Base-by-base conservation (phyloP, 2,329 filamentous ascomycete species). In the Talaromyces piceae region DNA sequence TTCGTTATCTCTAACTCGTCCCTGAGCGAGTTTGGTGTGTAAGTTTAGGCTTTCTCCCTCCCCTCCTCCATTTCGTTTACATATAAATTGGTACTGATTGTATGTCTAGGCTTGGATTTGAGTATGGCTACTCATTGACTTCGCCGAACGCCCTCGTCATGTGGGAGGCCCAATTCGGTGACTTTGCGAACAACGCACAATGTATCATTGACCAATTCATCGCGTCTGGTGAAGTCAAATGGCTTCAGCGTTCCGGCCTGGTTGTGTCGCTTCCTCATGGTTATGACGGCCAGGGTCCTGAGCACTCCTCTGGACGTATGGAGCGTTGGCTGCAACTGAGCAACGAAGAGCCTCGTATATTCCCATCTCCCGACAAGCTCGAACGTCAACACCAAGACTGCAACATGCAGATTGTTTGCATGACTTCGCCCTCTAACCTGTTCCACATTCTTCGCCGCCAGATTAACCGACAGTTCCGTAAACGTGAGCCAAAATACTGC, bases 101-200 rank as follows among this genome's bases (percentile, higher is more conserved):
- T 77, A 84, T 70, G 81, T 80, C 50, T 78, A 87, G 83, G 55
- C 87, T 98, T 56, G 93, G 93, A 49, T 98, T 98, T 69, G 93
- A 98, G 73, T 98, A 98, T 65, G 93, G 93, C 55, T 98, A 98
- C 78, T 98, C 93, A 3, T 77, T 98, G 55, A 95, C 91, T 25
- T 97, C 93, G 26, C 93, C 93, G 52, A 95, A 96, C 67, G 91
- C 93, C 31, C 82, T 98, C 23, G 91, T 98, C 62, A 95, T 98
- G 84, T 98, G 93, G 93, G 93, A 98, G 76, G 93, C 93, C 31
- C 93, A 98, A 73, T 98, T 98, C 65, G 93, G 93, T 78, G 93
- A 98, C 73, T 98, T 98, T 65, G 93, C 93, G 79, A 98, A 98
- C 81, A 98, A 96, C 66, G 91, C 93, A 41, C 93, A 98, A 75